Conservation (phyloP, 75 land plant genomes). For the Isoetes taiwanensis region DNA sequence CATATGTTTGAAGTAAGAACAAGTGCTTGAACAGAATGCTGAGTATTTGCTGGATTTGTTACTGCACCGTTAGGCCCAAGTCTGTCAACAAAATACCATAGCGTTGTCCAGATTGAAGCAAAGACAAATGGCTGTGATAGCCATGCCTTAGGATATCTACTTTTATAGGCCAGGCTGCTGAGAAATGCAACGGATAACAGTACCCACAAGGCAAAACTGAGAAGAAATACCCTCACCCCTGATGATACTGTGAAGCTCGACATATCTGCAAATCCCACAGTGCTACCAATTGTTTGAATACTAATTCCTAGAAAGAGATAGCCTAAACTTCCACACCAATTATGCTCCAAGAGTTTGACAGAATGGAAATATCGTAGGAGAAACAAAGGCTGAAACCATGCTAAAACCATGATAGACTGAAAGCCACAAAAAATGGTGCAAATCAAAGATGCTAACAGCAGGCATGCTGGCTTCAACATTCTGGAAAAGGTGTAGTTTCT, state of each 20-base stretch:
- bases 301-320: not conserved
- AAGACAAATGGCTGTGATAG: conserved; percentile 4
- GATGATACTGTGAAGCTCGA: not conserved
- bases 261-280: conserved; percentile 1
- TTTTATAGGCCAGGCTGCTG: not conserved
- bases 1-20: conserved; percentile 1
- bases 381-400: conserved; percentile 7
- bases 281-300: not conserved
- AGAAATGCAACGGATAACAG: not conserved
- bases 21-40: not conserved
- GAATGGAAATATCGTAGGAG: conserved; percentile 7
- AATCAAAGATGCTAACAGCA: not conserved
- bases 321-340: not conserved
- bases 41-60: conserved; percentile 3
- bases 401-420: not conserved
- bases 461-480: not conserved
- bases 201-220: not conserved
- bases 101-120: conserved; percentile 6
- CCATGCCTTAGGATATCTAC: not conserved
- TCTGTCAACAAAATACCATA: not conserved
- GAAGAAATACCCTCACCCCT: not conserved
- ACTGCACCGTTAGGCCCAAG: not conserved
- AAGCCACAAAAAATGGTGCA: conserved; percentile 1
- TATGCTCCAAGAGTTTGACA: not conserved
- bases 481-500: too few species aligned